A percentile compares a stretch with the other conserved stretches of the same genome.
Evolutionary conservation across 352 stramenopile species (phyloP).

Genomic region (Phytophthora idaei): DNA sequence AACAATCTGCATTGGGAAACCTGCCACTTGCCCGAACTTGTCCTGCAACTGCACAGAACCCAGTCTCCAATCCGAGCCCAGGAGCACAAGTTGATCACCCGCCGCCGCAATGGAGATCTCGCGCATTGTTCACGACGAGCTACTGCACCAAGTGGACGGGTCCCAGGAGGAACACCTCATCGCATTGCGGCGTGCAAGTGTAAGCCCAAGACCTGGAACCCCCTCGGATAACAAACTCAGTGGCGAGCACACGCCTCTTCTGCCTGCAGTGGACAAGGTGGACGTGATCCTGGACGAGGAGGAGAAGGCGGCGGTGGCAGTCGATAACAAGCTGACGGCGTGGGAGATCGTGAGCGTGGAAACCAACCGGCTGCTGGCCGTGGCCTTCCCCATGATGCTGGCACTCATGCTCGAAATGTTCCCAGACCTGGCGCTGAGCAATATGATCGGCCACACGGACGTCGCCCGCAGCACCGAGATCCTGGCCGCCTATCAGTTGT

Average conservation of each 20-base stretch:
- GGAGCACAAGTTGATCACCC: constrained; percentile 9
- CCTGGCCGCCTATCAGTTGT: constrained; percentile 62
- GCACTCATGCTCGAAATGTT: constrained; percentile 54
- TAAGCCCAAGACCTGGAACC: constrained; percentile 18
- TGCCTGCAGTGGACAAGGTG: constrained; percentile 34
- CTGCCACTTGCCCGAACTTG: neutral
- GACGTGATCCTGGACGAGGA: constrained; percentile 45
- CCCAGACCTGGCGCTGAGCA: constrained; percentile 50
- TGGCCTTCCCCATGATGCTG: constrained; percentile 57
- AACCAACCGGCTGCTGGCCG: constrained; percentile 30
- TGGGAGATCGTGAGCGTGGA: constrained; percentile 51
- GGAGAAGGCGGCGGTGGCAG: constrained; percentile 34
- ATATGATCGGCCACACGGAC: constrained; percentile 68
- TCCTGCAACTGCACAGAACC: neutral
- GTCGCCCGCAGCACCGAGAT: constrained; percentile 56
- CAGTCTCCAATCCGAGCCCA: constrained; percentile 24
- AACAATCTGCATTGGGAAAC: neutral
- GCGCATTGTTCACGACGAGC: constrained; percentile 54
- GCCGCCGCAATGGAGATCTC: constrained; percentile 47
- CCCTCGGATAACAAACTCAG: constrained; percentile 7
- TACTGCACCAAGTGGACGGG: constrained; percentile 55
- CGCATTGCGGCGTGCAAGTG: constrained; percentile 12
- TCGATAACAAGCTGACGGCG: constrained; percentile 27
- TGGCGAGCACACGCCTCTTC: constrained; percentile 34
- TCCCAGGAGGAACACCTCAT: constrained; percentile 45